Base-by-base conservation (phyloP, 768 basidiomycete genomes). In the Tylopilus sp. region DNA sequence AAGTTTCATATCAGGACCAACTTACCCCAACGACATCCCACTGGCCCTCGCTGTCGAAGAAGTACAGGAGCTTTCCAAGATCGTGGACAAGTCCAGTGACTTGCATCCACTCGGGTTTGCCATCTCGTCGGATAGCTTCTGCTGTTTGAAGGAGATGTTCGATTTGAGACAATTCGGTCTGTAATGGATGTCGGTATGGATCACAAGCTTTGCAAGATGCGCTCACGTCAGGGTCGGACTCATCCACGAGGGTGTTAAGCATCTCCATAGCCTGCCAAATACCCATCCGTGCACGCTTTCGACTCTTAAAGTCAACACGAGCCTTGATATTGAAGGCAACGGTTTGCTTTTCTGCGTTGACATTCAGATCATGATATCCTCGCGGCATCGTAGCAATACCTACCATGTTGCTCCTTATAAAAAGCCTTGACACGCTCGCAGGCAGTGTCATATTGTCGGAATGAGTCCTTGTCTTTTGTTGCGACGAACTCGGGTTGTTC, bases 21-120 rank as follows among this genome's bases (percentile, higher is more conserved):
- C 76, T 62, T 70, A 88, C 88, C 45, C 92, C 93, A 25, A 96
- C 93, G 45, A 95, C 92, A 57, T 93, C 92, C 93, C 93, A 96
- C 72, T 95, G 92, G 7, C 92, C 92, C 66, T 90, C 77, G 3
- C 89, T 88, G 26, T 85, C 88, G 65, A 92, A 92, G 57, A 95
- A 78, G 67, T 85, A 82, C 14, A 95, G 71, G 6, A 96, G 78
- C 68, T 96, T 96, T 49, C 93, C 93, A 43, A 95, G 81, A 69
- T 95, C 92, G 63, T 95, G 92, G 36, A 93, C 79, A 19, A 94
- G 80, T 4, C 92, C 92, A 28, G 88, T 82, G 51, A 92, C 81
- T 74, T 92, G 89, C 90, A 92, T 92, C 90, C 90, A 92, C 57
- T 93, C 90, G 0, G 90, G 91, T 65, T 90, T 89, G 0, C 89